phyloP scores from a whole-genome alignment of 495 filamentous ascomycete genomes.

The Aspergillus sparsus region DNA sequence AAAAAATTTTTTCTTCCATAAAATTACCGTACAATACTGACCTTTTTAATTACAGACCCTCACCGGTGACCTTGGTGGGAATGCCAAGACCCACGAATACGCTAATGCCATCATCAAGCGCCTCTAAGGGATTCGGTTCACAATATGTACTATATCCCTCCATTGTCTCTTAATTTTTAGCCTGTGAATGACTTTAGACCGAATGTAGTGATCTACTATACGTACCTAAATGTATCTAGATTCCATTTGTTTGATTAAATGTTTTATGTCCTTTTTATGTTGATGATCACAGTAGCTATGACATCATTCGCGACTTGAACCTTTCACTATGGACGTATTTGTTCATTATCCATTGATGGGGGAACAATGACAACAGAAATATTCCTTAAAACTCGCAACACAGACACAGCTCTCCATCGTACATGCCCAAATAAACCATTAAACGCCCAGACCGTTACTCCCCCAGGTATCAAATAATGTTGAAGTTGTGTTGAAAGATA shows the following conservation, averaged over 20 bases:
- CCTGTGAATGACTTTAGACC: conserved; percentile 48
- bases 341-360: neutral
- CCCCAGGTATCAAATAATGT: conserved; percentile 33
- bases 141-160: conserved; percentile 44
- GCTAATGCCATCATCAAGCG: conserved; percentile 85
- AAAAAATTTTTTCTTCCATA: neutral
- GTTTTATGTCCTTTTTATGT: neutral
- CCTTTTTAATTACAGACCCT: conserved; percentile 52
- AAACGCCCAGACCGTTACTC: conserved; percentile 23
- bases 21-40: conserved; percentile 19
- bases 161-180: conserved; percentile 38
- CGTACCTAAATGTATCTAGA: conserved; percentile 34
- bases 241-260: conserved; percentile 15
- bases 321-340: neutral
- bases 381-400: neutral
- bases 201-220: conserved; percentile 48
- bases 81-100: conserved; percentile 89
- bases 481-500: neutral
- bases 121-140: conserved; percentile 58
- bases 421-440: conserved; percentile 14
- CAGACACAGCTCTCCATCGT: conserved; percentile 11
- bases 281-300: no score
- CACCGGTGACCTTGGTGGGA: conserved; percentile 94
- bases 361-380: neutral
- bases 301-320: neutral